Conservation (phyloP, 2,329 filamentous ascomycete species). For the Penicillium rolfsii region DNA sequence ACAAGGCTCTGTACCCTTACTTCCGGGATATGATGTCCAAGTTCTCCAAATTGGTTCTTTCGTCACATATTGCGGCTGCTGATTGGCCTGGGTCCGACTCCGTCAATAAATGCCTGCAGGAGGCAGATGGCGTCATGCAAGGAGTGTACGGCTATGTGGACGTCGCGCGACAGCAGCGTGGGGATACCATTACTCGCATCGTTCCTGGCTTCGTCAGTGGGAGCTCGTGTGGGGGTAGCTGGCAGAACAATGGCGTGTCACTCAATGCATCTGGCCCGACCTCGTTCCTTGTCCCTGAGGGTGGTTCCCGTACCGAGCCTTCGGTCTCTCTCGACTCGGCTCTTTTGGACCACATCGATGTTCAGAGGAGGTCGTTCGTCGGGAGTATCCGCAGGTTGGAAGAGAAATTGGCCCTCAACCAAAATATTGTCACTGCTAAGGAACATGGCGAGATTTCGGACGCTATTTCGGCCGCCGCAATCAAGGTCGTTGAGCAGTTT, state of each 20-base stretch:
- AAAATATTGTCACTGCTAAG: conserved; percentile 79
- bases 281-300: conserved; percentile 82
- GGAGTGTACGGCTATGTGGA: conserved; percentile 97
- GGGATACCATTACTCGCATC: conserved; percentile 89
- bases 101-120: conserved; percentile 90
- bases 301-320: conserved; percentile 71
- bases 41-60: conserved; percentile 98
- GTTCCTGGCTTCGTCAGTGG: conserved; percentile 92
- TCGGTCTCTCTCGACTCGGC: conserved; percentile 73
- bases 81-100: conserved; percentile 96
- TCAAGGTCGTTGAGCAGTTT: conserved; percentile 83
- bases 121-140: conserved; percentile 93
- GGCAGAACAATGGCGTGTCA: conserved; percentile 69
- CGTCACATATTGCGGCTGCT: conserved; percentile 93
- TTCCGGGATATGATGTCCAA: conserved; percentile 99
- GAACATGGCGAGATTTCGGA: conserved; percentile 81
- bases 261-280: conserved; percentile 66
- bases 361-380: conserved; percentile 82
- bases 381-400: conserved; percentile 85
- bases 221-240: conserved; percentile 80
- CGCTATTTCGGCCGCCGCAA: conserved; percentile 75
- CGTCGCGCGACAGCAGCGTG: conserved; percentile 87
- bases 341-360: conserved; percentile 80
- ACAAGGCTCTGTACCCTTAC: conserved; percentile 94
- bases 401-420: conserved; percentile 74